These are phyloP conservation scores for Shiraia sp. DNA, from an alignment of 2,329 filamentous ascomycete species.

Conservation along the genomic window DNA sequence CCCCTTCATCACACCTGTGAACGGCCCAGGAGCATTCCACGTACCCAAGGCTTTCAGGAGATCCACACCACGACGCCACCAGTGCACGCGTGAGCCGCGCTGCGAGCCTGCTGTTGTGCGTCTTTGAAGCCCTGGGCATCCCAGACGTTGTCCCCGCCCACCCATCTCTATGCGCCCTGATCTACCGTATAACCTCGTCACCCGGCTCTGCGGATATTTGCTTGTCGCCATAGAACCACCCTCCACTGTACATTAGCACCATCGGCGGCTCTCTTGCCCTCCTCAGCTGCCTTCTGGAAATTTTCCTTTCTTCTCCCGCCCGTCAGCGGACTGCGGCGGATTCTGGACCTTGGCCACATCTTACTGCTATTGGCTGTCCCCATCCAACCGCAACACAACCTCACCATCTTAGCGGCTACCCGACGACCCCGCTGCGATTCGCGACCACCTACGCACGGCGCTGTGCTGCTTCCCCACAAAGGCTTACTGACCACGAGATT, in stretches of 20 bases:
- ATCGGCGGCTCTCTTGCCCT: slow-evolving; percentile 20
- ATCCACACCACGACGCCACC: slow-evolving; percentile 25
- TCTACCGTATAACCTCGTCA: slow-evolving; percentile 42
- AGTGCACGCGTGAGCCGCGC: slow-evolving; percentile 44
- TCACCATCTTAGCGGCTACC: slow-evolving; percentile 30
- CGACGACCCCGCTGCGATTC: slow-evolving; percentile 39
- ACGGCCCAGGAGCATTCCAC: slow-evolving; percentile 13
- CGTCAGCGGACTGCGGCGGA: slow-evolving; percentile 19
- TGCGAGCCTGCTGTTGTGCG: slow-evolving; percentile 29
- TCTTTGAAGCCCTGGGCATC: slow-evolving; percentile 32
- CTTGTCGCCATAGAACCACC: slow-evolving; percentile 28
- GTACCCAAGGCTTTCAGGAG: slow-evolving; percentile 21
- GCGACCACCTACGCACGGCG: slow-evolving; percentile 23
- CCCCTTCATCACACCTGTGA: slow-evolving; percentile 30
- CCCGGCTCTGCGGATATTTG: slow-evolving; percentile 43
- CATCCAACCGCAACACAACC: slow-evolving; percentile 24
- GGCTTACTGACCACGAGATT: slow-evolving; percentile 8
- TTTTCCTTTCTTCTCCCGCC: slow-evolving; percentile 16
- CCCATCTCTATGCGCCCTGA: slow-evolving; percentile 41
- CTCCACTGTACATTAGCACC: slow-evolving; percentile 33
- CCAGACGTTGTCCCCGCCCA: slow-evolving; percentile 40
- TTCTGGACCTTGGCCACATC: slow-evolving; percentile 25
- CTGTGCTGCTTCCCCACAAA: slow-evolving; percentile 8
- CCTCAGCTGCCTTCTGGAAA: slow-evolving; percentile 16
- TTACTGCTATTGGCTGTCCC: slow-evolving; percentile 31